These are phyloP conservation scores for Platanus orientalis DNA, from an alignment of 164 flowering plant genomes.

Conservation along the genomic window DNA sequence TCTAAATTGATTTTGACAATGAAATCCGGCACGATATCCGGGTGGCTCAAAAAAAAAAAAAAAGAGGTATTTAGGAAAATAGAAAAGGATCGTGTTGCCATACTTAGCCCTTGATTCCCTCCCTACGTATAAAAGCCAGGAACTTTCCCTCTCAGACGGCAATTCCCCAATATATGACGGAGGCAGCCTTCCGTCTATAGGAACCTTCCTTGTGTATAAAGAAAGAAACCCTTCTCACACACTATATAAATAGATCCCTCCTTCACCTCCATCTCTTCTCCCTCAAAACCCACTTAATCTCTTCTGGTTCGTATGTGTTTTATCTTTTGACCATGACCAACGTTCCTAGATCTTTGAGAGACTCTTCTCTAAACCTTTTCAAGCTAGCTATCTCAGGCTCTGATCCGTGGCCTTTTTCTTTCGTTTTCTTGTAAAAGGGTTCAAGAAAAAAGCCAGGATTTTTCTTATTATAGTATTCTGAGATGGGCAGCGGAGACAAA, in stretches of 20 bases:
- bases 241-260: background rate
- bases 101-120: too few species aligned
- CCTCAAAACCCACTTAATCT: background rate
- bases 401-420: slow-evolving; percentile 76
- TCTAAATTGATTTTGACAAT: too few species aligned
- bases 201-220: slow-evolving; percentile 7
- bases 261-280: too few species aligned
- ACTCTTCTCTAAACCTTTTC: slow-evolving; percentile 51
- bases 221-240: background rate
- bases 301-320: background rate
- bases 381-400: slow-evolving; percentile 56
- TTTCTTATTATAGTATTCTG: too few species aligned
- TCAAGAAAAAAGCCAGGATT: background rate
- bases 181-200: too few species aligned
- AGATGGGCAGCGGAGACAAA: slow-evolving; percentile 2
- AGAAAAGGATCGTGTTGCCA: too few species aligned
- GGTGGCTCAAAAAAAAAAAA: too few species aligned
- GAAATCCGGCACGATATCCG: too few species aligned
- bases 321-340: slow-evolving; percentile 58
- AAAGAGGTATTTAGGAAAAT: too few species aligned
- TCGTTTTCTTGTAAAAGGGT: slow-evolving; percentile 12
- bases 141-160: too few species aligned
- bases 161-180: too few species aligned
- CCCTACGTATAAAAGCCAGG: too few species aligned
- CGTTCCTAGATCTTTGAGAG: slow-evolving; percentile 52